Base-by-base conservation (phyloP, 2,329 filamentous ascomycete species). In the Fusarium sp. region DNA sequence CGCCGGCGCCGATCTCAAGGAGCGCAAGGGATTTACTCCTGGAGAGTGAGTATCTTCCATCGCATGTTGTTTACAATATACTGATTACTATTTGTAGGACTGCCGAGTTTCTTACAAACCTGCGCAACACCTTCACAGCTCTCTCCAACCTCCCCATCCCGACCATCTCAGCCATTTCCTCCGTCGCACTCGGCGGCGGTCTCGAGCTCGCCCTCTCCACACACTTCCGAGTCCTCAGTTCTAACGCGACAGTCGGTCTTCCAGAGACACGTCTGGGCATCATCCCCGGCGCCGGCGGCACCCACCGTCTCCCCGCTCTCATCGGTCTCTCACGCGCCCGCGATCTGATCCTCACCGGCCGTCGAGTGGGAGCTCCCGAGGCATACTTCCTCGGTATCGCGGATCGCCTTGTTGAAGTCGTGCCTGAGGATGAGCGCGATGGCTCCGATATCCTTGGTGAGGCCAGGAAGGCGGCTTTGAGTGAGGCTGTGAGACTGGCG, bases 251-350 rank as follows among this genome's bases (percentile, higher is more conserved):
- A 25, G 89, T 99, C 57, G 94, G 90, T 1, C 88, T 98, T 7
- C 96, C 96, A 2, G 96, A 99, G 80, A 98, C 96, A 3, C 87
- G 94, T 4, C 87, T 99, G 4, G 96, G 92, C 59, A 99, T 99
- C 78, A 92, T 99, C 70, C 96, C 96, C 5, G 96, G 96, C 63
- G 96, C 95, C 4, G 96, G 96, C 45, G 96, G 95, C 65, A 98
- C 95, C 2, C 93, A 94, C 80, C 91, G 96, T 12, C 89, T 99
- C 1, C 94, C 94, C 3, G 87, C 86, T 11, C 81, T 99, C 22
- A 91, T 99, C 70, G 96, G 96, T 7, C 82, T 92, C 25, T 85
- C 87, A 27, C 90, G 94, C 58, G 96, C 96, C n/a, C 87, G 94
- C 53, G 95, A 99, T 79, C 83, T 98, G 75, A 91, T 98, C 54